Evolutionary conservation across 768 basidiomycete genomes (phyloP).

Genomic region (Pleurotus sapidus): DNA sequence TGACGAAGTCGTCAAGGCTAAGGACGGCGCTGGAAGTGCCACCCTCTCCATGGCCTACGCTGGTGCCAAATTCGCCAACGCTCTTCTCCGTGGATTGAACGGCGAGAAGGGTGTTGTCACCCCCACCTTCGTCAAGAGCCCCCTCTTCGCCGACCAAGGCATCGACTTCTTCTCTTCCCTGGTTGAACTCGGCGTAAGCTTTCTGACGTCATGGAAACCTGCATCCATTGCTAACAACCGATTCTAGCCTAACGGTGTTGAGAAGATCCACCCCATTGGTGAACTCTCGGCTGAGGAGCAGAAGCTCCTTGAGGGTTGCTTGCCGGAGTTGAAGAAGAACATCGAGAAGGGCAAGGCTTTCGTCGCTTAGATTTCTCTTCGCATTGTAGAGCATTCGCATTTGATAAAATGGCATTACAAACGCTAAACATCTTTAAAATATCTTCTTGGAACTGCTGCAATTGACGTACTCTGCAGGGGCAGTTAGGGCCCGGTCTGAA

Average conservation of each 20-base stretch:
- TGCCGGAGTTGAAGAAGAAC: constrained; percentile 96
- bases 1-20: constrained; percentile 98
- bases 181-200: constrained; percentile 87
- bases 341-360: constrained; percentile 92
- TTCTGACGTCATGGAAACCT: constrained; percentile 8
- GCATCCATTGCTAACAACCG: too few relatives aligned
- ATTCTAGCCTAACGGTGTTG: constrained; percentile 75
- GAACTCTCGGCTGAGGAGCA: constrained; percentile 77
- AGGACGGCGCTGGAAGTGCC: constrained; percentile 92
- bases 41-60: constrained; percentile 96
- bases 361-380: constrained; percentile 36
- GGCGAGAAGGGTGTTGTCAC: constrained; percentile 87
- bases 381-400: too few relatives aligned
- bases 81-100: constrained; percentile 79
- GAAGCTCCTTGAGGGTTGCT: constrained; percentile 80
- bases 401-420: too few relatives aligned
- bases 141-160: constrained; percentile 80
- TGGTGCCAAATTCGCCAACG: constrained; percentile 86
- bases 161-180: constrained; percentile 93
- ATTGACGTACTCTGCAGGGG: too few relatives aligned
- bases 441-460: too few relatives aligned
- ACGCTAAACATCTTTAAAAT: too few relatives aligned
- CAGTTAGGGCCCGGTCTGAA: too few relatives aligned
- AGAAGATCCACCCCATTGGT: constrained; percentile 88
- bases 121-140: constrained; percentile 88